phyloP scores from a whole-genome alignment of 1,284 basidiomycete species.

The Tranzscheliella williamsii region DNA sequence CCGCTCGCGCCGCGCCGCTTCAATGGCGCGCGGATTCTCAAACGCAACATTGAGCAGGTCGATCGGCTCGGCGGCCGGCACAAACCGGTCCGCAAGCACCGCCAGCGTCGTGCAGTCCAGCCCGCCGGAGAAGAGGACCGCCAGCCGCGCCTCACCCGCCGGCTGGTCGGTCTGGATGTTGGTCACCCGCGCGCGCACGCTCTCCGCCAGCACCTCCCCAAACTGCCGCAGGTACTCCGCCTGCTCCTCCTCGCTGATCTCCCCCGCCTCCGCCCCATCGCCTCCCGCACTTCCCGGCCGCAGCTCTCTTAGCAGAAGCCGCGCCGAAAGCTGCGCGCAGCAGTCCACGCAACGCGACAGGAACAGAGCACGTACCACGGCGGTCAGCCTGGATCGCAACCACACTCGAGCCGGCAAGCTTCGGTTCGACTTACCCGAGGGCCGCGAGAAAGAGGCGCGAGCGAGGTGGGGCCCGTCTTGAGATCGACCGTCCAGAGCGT shows the following conservation, averaged over 20 bases:
- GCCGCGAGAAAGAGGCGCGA: background rate
- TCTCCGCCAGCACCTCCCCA: constrained; percentile 58
- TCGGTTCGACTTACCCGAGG: too few relatives aligned
- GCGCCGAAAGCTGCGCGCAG: constrained; percentile 6
- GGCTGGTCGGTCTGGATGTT: constrained; percentile 58
- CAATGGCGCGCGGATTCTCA: constrained; percentile 77
- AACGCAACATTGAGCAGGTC: constrained; percentile 96
- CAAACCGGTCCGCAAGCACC: constrained; percentile 69
- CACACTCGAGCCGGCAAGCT: too few relatives aligned
- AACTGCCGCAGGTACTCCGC: constrained; percentile 49
- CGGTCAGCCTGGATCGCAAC: too few relatives aligned
- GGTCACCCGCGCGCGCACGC: constrained; percentile 63
- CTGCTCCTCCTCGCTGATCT: constrained; percentile 32
- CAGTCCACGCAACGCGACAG: too few relatives aligned
- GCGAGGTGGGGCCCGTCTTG: constrained; percentile 1
- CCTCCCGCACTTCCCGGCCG: constrained; percentile 2
- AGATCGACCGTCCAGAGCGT: constrained; percentile 68
- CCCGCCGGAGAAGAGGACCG: constrained; percentile 91
- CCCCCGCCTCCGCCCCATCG: too few relatives aligned
- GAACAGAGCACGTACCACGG: too few relatives aligned
- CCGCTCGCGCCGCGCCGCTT: constrained; percentile 45
- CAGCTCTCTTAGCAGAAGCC: constrained; percentile 16
- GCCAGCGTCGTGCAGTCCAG: constrained; percentile 88
- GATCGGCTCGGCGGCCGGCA: constrained; percentile 71
- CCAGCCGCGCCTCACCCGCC: constrained; percentile 66